A percentile compares a stretch with the other conserved stretches of the same genome.
phyloP scores from a whole-genome alignment of 352 stramenopile species.

The Sclerospora graminicola region DNA sequence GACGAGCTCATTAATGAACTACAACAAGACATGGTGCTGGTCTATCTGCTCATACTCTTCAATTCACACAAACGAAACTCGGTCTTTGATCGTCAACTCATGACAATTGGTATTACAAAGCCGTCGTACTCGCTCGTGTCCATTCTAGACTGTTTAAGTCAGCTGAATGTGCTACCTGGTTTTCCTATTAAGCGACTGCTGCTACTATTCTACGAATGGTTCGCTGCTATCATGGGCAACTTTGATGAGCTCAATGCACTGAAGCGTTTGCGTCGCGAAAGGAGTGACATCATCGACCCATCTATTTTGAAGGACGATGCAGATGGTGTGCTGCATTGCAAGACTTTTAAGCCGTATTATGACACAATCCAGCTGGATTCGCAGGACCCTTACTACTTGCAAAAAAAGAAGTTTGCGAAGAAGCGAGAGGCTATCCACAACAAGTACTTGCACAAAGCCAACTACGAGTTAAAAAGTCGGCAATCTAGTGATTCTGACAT shows the following conservation, averaged over 20 bases:
- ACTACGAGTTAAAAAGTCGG: slow-evolving; percentile 43
- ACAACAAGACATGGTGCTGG: slow-evolving; percentile 68
- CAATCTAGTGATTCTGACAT: slow-evolving; percentile 36
- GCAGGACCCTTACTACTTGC: slow-evolving; percentile 59
- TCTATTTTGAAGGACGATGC: slow-evolving; percentile 41
- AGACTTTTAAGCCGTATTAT: slow-evolving; percentile 53
- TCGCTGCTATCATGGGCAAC: slow-evolving; percentile 40
- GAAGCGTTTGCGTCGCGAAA: slow-evolving; percentile 37
- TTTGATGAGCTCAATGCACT: slow-evolving; percentile 40
- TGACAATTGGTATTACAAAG: slow-evolving; percentile 42
- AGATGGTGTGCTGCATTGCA: slow-evolving; percentile 42
- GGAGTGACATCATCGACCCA: slow-evolving; percentile 28
- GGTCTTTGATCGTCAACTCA: slow-evolving; percentile 61
- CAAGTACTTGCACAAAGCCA: slow-evolving; percentile 58
- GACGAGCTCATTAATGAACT: slow-evolving; percentile 53
- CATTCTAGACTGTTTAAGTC: slow-evolving; percentile 62
- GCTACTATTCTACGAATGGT: slow-evolving; percentile 65
- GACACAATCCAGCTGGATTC: slow-evolving; percentile 37
- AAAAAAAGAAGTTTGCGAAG: slow-evolving; percentile 64
- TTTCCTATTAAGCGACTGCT: slow-evolving; percentile 75
- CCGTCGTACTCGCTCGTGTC: slow-evolving; percentile 51
- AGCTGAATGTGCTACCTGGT: slow-evolving; percentile 56
- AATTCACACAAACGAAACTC: slow-evolving; percentile 52
- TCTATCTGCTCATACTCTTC: slow-evolving; percentile 71
- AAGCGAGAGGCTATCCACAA: slow-evolving; percentile 52